These are phyloP conservation scores for Globisporangium cylindrosporum DNA, from an alignment of 352 stramenopile genomes.

Conservation along the genomic window DNA sequence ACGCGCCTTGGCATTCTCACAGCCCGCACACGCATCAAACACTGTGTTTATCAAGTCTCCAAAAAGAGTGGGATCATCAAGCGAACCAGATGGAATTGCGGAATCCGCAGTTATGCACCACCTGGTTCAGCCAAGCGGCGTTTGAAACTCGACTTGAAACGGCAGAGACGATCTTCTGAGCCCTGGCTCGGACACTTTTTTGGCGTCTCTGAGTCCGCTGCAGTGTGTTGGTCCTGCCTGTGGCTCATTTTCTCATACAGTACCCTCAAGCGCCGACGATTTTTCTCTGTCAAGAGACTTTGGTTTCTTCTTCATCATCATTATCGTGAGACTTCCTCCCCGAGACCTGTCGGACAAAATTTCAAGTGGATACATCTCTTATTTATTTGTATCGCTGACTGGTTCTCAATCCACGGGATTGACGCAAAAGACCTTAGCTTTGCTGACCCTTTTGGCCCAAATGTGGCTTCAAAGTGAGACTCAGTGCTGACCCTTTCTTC, in stretches of 20 bases:
- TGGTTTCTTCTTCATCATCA: too few relatives aligned
- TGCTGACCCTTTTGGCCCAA: background rate
- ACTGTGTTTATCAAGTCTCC: background rate
- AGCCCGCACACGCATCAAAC: too few relatives aligned
- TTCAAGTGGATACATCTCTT: background rate
- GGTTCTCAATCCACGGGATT: background rate
- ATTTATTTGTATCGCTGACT: background rate
- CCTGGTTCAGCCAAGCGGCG: background rate
- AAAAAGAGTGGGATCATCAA: background rate
- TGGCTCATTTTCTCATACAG: too few relatives aligned
- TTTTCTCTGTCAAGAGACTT: too few relatives aligned
- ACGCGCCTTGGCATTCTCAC: too few relatives aligned
- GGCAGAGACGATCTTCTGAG: conserved; percentile 9
- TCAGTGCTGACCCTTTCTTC: background rate
- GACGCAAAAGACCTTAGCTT: background rate
- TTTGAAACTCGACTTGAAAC: background rate
- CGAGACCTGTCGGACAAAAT: background rate
- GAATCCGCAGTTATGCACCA: background rate
- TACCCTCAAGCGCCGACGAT: too few relatives aligned
- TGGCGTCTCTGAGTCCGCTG: too few relatives aligned
- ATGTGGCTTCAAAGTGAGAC: conserved; percentile 4
- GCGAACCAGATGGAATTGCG: background rate
- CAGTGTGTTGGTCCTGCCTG: too few relatives aligned
- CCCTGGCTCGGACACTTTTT: background rate
- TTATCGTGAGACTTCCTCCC: too few relatives aligned